Conservation (phyloP, 257 asterid genomes). For the Henckelia pumila region DNA sequence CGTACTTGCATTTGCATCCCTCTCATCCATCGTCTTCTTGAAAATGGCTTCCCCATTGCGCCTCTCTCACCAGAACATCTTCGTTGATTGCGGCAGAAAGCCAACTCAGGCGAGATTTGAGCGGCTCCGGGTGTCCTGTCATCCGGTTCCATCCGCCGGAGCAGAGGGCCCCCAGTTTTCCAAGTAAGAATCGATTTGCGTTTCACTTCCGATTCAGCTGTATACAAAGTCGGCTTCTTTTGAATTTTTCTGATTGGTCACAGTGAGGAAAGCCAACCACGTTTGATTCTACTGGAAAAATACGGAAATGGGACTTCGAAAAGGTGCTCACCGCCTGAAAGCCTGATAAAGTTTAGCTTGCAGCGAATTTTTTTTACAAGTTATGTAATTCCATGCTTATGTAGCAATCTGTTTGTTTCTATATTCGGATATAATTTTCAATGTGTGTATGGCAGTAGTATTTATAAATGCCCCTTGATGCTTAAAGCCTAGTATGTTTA, state of each 20-base stretch:
- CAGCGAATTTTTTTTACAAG: neutral
- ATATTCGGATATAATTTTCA: too few relatives aligned
- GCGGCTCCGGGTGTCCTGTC: constrained; percentile 38
- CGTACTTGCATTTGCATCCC: neutral
- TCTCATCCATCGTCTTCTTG: neutral
- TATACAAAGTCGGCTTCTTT: neutral
- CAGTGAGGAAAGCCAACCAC: constrained; percentile 45
- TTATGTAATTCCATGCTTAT: neutral
- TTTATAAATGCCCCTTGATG: too few relatives aligned
- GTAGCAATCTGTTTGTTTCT: too few relatives aligned
- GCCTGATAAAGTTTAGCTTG: constrained; percentile 2
- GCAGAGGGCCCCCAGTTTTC: constrained; percentile 29
- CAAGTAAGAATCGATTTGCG: constrained; percentile 24
- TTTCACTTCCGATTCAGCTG: neutral
- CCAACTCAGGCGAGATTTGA: constrained; percentile 31
- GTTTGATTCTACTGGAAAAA: constrained; percentile 62
- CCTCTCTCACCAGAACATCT: constrained; percentile 33
- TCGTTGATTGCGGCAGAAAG: constrained; percentile 22
- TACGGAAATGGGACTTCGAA: constrained; percentile 77
- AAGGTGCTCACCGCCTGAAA: constrained; percentile 38
- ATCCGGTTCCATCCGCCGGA: constrained; percentile 33
- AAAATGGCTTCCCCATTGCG: constrained; percentile 38
- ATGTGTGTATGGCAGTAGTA: too few relatives aligned
- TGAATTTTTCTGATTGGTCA: constrained; percentile 17
- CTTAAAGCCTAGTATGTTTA: neutral